Conservation (phyloP, 2,329 filamentous ascomycete genomes). For the Aspergillus sp. region DNA sequence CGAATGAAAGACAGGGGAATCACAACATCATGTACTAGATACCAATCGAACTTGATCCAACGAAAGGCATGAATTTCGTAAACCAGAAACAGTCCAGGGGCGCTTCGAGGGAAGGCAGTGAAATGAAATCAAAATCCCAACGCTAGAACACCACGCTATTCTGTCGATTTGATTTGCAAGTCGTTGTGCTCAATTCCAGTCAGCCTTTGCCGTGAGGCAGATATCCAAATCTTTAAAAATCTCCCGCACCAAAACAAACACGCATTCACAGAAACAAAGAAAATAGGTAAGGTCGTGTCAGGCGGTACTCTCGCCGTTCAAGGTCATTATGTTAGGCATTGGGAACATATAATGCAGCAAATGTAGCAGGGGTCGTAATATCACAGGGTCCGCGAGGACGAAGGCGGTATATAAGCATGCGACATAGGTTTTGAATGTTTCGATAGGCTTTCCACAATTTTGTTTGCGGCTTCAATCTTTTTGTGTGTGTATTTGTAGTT, state of each 20-base stretch:
- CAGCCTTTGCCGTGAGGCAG: conserved; percentile 27
- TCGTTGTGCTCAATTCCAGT: conserved; percentile 7
- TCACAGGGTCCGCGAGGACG: conserved; percentile 36
- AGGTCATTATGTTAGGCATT: conserved; percentile 11
- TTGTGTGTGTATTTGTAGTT: not conserved
- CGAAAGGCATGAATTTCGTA: conserved; percentile 12
- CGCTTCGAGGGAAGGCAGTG: not conserved
- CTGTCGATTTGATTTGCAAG: conserved; percentile 8
- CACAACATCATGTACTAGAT: conserved; percentile 23
- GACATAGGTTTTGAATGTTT: conserved; percentile 13
- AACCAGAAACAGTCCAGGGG: not conserved
- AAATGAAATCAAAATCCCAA: conserved; percentile 18
- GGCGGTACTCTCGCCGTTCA: conserved; percentile 5
- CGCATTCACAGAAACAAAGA: conserved; percentile 12
- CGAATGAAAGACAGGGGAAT: conserved; percentile 30
- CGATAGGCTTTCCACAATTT: conserved; percentile 12
- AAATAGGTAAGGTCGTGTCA: conserved; percentile 7
- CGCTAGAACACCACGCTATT: conserved; percentile 24
- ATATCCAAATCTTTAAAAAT: conserved; percentile 24
- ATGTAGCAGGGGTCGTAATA: conserved; percentile 12
- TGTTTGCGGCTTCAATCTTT: conserved; percentile 7
- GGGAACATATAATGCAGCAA: conserved; percentile 2
- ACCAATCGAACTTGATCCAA: conserved; percentile 16
- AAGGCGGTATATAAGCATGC: conserved; percentile 23
- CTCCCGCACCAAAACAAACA: conserved; percentile 18